phyloP scores from a whole-genome alignment of 805 yeast species.

The Brettanomyces nanus region DNA sequence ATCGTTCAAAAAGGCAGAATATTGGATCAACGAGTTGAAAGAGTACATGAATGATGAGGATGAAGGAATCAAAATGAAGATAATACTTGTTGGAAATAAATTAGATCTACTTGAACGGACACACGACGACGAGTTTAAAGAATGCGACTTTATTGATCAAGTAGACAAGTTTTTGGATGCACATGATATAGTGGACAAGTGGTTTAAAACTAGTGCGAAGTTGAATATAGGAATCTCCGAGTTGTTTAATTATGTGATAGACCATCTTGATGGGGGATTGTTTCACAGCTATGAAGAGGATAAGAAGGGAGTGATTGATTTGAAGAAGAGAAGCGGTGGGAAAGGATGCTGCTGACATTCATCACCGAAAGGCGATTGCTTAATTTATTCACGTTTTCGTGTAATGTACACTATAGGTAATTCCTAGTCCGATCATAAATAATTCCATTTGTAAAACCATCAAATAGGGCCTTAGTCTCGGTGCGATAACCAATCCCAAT shows the following conservation, averaged over 20 bases:
- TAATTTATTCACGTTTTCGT: not conserved
- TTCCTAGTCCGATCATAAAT: not conserved
- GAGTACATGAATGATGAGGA: slow-evolving; percentile 20
- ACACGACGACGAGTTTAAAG: slow-evolving; percentile 8
- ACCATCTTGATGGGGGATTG: slow-evolving; percentile 20
- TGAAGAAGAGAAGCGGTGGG: slow-evolving; percentile 5
- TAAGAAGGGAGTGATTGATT: slow-evolving; percentile 16
- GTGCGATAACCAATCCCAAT: slow-evolving; percentile 5
- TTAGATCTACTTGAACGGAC: slow-evolving; percentile 42
- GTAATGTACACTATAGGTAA: not conserved
- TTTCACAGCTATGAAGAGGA: slow-evolving; percentile 17
- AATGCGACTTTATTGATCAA: slow-evolving; percentile 16
- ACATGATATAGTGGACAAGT: slow-evolving; percentile 12
- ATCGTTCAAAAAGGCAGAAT: slow-evolving; percentile 63
- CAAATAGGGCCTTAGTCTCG: not conserved
- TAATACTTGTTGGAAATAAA: slow-evolving; percentile 75
- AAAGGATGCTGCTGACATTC: slow-evolving; percentile 12
- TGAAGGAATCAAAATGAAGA: slow-evolving; percentile 18
- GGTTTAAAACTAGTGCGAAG: slow-evolving; percentile 57
- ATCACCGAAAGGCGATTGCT: not conserved
- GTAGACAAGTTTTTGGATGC: slow-evolving; percentile 17
- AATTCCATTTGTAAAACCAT: not conserved
- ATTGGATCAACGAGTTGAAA: slow-evolving; percentile 81
- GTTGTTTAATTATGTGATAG: slow-evolving; percentile 29
- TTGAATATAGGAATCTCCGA: slow-evolving; percentile 52